A percentile compares a stretch with the other conserved stretches of the same genome.
Evolutionary conservation across 179 eudicot species (phyloP).

Genomic region (Silene coronaria): DNA sequence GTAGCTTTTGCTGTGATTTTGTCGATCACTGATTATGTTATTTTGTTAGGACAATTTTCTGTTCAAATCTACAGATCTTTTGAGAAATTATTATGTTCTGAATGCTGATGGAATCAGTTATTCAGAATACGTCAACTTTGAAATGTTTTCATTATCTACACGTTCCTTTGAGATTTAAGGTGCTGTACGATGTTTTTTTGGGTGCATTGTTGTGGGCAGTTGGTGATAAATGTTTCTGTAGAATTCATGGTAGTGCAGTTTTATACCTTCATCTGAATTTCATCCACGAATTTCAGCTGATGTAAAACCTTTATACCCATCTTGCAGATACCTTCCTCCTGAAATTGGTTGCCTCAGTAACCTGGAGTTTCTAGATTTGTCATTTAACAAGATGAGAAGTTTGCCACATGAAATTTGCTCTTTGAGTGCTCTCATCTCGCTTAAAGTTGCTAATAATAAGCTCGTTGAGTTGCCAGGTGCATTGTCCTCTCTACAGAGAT

Average conservation of each 20-base stretch:
- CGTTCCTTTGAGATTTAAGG: neutral
- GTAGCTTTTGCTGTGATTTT: neutral
- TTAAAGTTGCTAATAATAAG: conserved; percentile 74
- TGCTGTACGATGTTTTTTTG: neutral
- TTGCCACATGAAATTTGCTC: conserved; percentile 69
- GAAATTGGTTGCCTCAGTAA: conserved; percentile 73
- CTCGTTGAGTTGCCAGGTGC: conserved; percentile 63
- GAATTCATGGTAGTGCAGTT: neutral
- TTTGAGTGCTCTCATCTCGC: conserved; percentile 52
- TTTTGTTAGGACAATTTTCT: neutral
- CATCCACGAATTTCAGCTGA: neutral
- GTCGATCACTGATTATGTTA: neutral
- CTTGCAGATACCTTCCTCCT: conserved; percentile 85
- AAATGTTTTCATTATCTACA: neutral
- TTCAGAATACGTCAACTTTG: neutral
- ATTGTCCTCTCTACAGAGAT: conserved; percentile 55
- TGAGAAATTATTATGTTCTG: neutral
- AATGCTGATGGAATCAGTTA: neutral
- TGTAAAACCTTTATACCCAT: conserved; percentile 8
- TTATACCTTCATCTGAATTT: neutral
- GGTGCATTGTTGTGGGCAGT: neutral
- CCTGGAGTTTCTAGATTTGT: conserved; percentile 79
- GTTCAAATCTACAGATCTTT: neutral
- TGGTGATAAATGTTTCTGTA: neutral
- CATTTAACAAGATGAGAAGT: conserved; percentile 73